A percentile compares a stretch with the other conserved stretches of the same genome.
phyloP scores from a whole-genome alignment of 139 green algal species.

The Diplosphaera chodatii region DNA sequence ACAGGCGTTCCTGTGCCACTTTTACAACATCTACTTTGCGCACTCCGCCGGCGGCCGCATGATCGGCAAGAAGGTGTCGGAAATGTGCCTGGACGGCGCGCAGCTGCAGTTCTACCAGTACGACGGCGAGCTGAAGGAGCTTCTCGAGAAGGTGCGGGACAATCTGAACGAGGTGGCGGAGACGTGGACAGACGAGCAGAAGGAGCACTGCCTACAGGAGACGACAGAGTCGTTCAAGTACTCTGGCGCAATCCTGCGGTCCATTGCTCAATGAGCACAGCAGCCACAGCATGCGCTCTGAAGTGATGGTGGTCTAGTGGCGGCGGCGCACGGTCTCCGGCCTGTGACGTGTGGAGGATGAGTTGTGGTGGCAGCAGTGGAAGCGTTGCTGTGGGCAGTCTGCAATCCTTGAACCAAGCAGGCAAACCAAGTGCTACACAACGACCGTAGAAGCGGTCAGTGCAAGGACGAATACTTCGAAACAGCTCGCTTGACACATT shows the following conservation, averaged over 20 bases:
- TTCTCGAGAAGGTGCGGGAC: conserved; percentile 51
- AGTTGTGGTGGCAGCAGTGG: too few relatives aligned
- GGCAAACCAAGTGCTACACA: too few relatives aligned
- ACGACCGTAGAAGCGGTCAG: too few relatives aligned
- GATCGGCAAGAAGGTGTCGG: conserved; percentile 84
- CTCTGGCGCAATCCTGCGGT: conserved; percentile 2
- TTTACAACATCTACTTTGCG: conserved; percentile 99
- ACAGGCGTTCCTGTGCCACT: conserved; percentile 86
- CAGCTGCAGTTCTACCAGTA: conserved; percentile 88
- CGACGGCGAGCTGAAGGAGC: conserved; percentile 67
- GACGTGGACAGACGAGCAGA: conserved; percentile 76
- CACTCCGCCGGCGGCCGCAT: conserved; percentile 94
- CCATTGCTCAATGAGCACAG: neutral
- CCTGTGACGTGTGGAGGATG: too few relatives aligned
- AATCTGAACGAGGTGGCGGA: conserved; percentile 74
- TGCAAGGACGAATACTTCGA: too few relatives aligned
- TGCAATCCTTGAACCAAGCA: too few relatives aligned
- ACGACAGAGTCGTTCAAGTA: conserved; percentile 62
- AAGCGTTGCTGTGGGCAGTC: too few relatives aligned
- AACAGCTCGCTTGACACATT: too few relatives aligned
- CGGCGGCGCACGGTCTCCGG: too few relatives aligned
- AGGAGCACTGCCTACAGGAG: conserved; percentile 81
- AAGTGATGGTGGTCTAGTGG: too few relatives aligned
- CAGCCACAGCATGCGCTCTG: too few relatives aligned
- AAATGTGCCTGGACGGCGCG: conserved; percentile 64